Conservation (phyloP, 495 filamentous ascomycete genomes). For the Xylaria telfairii region DNA sequence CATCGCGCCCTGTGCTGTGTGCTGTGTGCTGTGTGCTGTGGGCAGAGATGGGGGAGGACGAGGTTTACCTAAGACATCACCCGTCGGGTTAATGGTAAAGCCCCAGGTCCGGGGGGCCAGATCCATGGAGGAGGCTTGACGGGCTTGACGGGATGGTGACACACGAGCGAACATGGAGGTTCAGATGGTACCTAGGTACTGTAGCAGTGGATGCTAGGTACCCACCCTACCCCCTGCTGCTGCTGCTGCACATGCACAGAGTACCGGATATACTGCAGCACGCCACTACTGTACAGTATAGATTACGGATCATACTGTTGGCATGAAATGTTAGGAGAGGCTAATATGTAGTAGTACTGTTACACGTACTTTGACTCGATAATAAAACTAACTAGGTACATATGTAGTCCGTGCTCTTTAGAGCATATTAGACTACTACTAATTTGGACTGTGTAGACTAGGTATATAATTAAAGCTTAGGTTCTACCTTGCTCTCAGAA, state of each 20-base stretch:
- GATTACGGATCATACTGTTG: neutral
- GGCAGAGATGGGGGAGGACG: neutral
- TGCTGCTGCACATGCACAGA: neutral
- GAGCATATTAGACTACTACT: neutral
- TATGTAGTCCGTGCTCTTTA: no score
- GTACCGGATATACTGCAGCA: neutral
- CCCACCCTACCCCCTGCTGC: neutral
- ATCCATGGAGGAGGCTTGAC: conserved; percentile 19
- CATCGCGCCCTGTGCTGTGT: no score
- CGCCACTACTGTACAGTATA: no score
- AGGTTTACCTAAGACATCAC: conserved; percentile 33
- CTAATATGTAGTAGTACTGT: neutral
- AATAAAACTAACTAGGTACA: no score
- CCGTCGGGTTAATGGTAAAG: conserved; percentile 24
- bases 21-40: no score
- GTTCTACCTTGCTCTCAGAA: neutral
- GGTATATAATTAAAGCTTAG: neutral
- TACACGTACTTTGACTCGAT: neutral
- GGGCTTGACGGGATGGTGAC: conserved; percentile 19
- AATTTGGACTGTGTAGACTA: no score
- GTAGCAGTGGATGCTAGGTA: conserved; percentile 9
- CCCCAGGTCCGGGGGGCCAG: conserved; percentile 5
- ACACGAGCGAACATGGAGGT: conserved; percentile 6
- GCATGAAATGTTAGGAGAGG: neutral
- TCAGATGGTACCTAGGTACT: conserved; percentile 11